A percentile compares a stretch with the other conserved stretches of the same genome.
These are phyloP conservation scores for Trichoderma guizhouense DNA, from an alignment of 2,329 filamentous ascomycete genomes.

Conservation along the genomic window DNA sequence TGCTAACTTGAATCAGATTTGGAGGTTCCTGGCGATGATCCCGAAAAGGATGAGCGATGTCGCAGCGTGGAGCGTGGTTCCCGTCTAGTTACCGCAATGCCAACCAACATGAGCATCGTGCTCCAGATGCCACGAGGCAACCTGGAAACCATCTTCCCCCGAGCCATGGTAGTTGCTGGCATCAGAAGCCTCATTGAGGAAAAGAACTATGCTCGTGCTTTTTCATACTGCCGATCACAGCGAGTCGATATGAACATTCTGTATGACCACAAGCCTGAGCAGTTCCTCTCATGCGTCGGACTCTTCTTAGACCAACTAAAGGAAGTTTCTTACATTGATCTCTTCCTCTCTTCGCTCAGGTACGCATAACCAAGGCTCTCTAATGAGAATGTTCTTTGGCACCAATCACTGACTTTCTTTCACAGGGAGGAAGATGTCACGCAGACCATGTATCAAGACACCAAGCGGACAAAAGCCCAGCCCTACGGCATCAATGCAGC, in stretches of 20 bases:
- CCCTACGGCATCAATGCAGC: conserved; percentile 11
- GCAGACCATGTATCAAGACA: conserved; percentile 90
- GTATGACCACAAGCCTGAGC: conserved; percentile 84
- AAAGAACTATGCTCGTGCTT: conserved; percentile 80
- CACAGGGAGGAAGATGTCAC: conserved; percentile 83
- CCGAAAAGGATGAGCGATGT: conserved; percentile 87
- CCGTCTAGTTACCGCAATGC: conserved; percentile 82
- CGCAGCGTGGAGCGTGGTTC: conserved; percentile 88
- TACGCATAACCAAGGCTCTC: conserved; percentile 36
- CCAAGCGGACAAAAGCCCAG: conserved; percentile 46
- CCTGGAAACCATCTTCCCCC: conserved; percentile 88
- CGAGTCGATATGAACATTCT: conserved; percentile 97
- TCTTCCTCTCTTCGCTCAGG: conserved; percentile 85
- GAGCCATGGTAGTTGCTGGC: conserved; percentile 86
- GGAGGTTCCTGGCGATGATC: conserved; percentile 80
- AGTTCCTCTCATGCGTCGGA: conserved; percentile 74
- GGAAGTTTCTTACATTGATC: conserved; percentile 77
- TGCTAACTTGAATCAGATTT: conserved; percentile 55
- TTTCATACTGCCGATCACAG: conserved; percentile 83
- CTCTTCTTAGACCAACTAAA: conserved; percentile 82
- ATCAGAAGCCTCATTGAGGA: conserved; percentile 77
- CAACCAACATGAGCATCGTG: conserved; percentile 78
- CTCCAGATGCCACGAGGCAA: conserved; percentile 97
- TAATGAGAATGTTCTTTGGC: background rate
- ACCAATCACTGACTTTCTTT: conserved; percentile 28